phyloP scores from a whole-genome alignment of 2,329 filamentous ascomycete genomes.

The Clarireedia homoeocarpa region DNA sequence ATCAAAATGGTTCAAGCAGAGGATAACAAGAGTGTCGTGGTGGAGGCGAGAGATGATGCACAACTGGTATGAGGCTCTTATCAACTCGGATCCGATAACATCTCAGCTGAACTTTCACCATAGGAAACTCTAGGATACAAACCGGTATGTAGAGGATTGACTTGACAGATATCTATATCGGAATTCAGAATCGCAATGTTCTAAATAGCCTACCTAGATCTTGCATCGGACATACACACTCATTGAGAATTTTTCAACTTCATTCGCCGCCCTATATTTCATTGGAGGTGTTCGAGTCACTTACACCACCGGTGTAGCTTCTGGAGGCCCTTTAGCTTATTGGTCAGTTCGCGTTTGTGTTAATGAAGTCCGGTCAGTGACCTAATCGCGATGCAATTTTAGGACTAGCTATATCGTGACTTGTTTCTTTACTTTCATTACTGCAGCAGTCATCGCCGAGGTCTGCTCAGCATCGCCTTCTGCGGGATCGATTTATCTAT shows the following conservation, averaged over 20 bases:
- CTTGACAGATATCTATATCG: neutral
- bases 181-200: neutral
- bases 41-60: constrained; percentile 9
- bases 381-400: neutral
- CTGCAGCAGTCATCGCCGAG: constrained; percentile 13
- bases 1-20: constrained; percentile 1
- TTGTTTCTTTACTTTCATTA: constrained; percentile 14
- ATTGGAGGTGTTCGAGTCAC: constrained; percentile 52
- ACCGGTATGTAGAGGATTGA: constrained; percentile 34
- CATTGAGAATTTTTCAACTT: constrained; percentile 52
- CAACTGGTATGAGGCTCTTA: constrained; percentile 1
- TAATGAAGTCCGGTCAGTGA: neutral
- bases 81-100: neutral
- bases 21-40: constrained; percentile 1
- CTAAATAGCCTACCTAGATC: constrained; percentile 14
- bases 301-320: constrained; percentile 54
- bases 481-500: constrained; percentile 15
- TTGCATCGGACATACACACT: constrained; percentile 48
- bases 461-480: constrained; percentile 13
- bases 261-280: constrained; percentile 53
- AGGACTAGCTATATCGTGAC: constrained; percentile 48
- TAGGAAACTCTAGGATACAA: constrained; percentile 46
- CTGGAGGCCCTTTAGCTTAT: constrained; percentile 52
- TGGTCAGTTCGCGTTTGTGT: constrained; percentile 34
- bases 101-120: constrained; percentile 9